These are phyloP conservation scores for Sanghuangporus baumii DNA, from an alignment of 1,284 basidiomycete species.

Conservation along the genomic window DNA sequence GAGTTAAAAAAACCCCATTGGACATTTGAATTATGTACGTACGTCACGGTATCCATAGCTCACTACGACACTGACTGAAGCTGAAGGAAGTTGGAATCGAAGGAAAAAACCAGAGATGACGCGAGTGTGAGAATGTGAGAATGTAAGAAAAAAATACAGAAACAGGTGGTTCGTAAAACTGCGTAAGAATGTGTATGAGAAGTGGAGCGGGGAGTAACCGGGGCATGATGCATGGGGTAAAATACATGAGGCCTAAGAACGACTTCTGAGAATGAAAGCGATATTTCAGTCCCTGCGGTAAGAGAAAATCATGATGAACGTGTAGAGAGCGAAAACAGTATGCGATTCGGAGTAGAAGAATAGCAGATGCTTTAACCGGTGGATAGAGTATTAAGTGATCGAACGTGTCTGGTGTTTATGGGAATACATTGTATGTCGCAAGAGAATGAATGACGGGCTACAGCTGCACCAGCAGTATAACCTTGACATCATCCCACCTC, in stretches of 20 bases:
- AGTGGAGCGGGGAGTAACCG: background rate
- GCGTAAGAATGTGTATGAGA: no score
- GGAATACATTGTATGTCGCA: no score
- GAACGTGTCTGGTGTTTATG: background rate
- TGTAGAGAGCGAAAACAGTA: background rate
- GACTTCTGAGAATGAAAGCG: background rate
- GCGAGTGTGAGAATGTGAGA: background rate
- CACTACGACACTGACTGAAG: background rate
- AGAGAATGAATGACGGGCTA: no score
- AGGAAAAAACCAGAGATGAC: background rate
- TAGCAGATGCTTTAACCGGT: background rate
- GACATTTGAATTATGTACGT: background rate
- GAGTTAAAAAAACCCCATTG: background rate
- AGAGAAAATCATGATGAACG: background rate
- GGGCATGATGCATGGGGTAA: background rate
- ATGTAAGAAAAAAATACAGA: background rate
- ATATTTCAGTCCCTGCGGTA: background rate
- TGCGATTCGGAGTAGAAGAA: background rate
- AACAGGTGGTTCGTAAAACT: no score
- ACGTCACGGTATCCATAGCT: background rate
- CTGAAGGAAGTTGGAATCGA: background rate
- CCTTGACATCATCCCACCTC: conserved; percentile 5
- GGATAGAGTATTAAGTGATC: background rate
- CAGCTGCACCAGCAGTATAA: no score
- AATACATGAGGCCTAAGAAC: background rate